Conservation (phyloP, 305 asterid species). For the Fraxinus ornus region DNA sequence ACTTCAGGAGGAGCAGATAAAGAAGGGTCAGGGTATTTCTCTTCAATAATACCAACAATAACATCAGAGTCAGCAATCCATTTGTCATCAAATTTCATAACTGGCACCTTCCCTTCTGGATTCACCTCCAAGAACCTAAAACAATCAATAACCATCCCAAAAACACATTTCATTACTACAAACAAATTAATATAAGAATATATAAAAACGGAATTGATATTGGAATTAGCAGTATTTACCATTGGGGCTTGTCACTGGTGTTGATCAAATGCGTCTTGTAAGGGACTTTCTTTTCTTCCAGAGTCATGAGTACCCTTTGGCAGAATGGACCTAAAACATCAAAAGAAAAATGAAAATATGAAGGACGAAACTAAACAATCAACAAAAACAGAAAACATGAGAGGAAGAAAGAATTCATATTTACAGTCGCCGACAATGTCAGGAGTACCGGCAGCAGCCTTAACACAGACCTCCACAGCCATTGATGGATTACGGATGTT, state of each 20-base stretch:
- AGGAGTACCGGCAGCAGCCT: slow-evolving; percentile 75
- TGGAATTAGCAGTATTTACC: slow-evolving; percentile 35
- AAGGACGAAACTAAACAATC: background rate
- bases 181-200: background rate
- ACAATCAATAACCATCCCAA: slow-evolving; percentile 3
- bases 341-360: slow-evolving; percentile 14
- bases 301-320: slow-evolving; percentile 66
- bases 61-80: slow-evolving; percentile 83
- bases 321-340: slow-evolving; percentile 61
- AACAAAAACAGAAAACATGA: background rate
- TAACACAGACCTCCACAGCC: slow-evolving; percentile 68
- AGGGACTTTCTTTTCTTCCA: slow-evolving; percentile 71
- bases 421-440: slow-evolving; percentile 73
- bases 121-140: slow-evolving; percentile 66
- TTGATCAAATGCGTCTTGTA: slow-evolving; percentile 57
- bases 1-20: slow-evolving; percentile 59
- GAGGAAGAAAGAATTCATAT: background rate
- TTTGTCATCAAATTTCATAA: slow-evolving; percentile 64
- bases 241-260: slow-evolving; percentile 54
- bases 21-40: slow-evolving; percentile 67
- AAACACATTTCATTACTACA: background rate
- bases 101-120: slow-evolving; percentile 82
- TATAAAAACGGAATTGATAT: background rate
- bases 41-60: slow-evolving; percentile 62
- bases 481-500: slow-evolving; percentile 22